phyloP scores from a whole-genome alignment of 305 asterid species.

The Fraxinus latifolia region DNA sequence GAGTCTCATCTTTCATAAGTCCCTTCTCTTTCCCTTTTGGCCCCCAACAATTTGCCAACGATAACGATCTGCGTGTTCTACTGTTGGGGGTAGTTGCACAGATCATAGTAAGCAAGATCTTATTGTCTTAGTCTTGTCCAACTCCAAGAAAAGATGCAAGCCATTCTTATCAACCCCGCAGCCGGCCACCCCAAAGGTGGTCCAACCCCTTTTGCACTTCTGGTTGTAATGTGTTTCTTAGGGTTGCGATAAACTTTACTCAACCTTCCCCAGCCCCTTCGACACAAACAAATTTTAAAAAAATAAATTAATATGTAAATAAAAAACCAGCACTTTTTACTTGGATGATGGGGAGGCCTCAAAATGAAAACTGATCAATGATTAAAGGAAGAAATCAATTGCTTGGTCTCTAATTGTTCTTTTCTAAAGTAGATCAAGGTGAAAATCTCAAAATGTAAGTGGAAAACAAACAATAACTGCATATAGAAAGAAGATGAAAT shows the following conservation, averaged over 20 bases:
- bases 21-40: neutral
- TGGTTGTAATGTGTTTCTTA: neutral
- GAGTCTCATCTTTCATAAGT: constrained; percentile 9
- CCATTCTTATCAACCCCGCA: neutral
- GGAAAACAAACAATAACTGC: constrained; percentile 6
- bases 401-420: neutral
- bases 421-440: neutral
- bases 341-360: neutral
- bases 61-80: neutral
- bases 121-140: neutral
- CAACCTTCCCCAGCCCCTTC: neutral
- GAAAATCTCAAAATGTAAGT: constrained; percentile 12
- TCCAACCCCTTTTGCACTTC: neutral
- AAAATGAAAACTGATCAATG: neutral
- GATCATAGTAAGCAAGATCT: neutral
- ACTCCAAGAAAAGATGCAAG: neutral
- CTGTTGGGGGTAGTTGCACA: neutral
- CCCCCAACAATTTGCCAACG: neutral
- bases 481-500: neutral
- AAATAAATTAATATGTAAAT: neutral
- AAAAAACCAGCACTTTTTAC: neutral
- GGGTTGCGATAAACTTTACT: neutral
- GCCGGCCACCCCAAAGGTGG: neutral
- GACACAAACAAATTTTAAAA: neutral
- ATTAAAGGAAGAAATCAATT: neutral